phyloP scores from a whole-genome alignment of 768 basidiomycete species.

The Xerocomellus amylosporus region DNA sequence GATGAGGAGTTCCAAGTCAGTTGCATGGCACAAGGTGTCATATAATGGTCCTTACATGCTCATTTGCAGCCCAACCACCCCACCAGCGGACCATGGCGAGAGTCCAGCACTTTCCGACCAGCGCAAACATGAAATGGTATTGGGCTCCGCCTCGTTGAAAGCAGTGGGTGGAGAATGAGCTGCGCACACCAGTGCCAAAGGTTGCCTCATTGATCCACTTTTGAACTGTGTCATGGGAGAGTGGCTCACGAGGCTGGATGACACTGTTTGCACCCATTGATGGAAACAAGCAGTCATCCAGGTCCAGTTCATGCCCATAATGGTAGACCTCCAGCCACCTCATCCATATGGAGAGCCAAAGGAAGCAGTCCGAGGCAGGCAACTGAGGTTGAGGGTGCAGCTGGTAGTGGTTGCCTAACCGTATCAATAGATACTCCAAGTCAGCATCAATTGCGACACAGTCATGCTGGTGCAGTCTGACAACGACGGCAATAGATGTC shows the following conservation, averaged over 20 bases:
- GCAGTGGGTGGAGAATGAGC: background rate
- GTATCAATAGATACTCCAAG: too few species aligned
- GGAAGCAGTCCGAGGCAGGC: background rate
- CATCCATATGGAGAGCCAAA: background rate
- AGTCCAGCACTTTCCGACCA: constrained; percentile 34
- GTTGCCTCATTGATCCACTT: background rate
- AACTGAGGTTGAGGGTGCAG: background rate
- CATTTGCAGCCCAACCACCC: constrained; percentile 41
- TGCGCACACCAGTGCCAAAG: background rate
- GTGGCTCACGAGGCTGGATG: background rate
- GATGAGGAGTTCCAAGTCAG: too few species aligned
- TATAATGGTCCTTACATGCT: too few species aligned
- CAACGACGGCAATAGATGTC: too few species aligned
- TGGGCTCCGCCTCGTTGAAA: background rate
- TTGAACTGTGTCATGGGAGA: background rate
- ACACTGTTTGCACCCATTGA: background rate
- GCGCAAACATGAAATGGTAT: constrained; percentile 40
- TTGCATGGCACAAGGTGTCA: too few species aligned
- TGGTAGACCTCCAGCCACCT: background rate
- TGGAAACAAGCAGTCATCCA: background rate
- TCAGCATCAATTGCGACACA: too few species aligned
- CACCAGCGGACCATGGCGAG: constrained; percentile 35
- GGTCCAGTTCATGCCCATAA: background rate
- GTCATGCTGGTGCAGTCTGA: too few species aligned
- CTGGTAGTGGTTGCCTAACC: background rate